Evolutionary conservation across 2,329 filamentous ascomycete genomes (phyloP).

Genomic region (Nigrospora osmanthi): DNA sequence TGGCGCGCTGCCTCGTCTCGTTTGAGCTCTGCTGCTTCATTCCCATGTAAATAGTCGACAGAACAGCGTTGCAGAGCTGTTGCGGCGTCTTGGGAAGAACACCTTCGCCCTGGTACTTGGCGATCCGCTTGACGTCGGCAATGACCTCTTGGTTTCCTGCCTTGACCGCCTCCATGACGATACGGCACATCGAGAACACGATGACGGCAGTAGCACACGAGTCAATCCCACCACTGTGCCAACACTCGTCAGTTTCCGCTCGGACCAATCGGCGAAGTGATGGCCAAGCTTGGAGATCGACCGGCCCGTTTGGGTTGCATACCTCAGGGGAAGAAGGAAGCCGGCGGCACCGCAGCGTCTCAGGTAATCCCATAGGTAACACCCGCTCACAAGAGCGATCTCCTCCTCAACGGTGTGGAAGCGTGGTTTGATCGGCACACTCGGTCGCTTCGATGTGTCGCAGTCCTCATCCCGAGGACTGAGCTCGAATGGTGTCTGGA

Average conservation of each 20-base stretch:
- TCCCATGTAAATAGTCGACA: slow-evolving; percentile 57
- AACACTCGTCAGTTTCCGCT: background rate
- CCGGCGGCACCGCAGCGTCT: slow-evolving; percentile 40
- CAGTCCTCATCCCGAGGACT: slow-evolving; percentile 30
- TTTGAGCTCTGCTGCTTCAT: slow-evolving; percentile 57
- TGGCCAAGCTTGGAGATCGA: background rate
- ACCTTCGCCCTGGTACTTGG: slow-evolving; percentile 15
- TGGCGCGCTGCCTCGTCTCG: slow-evolving; percentile 61
- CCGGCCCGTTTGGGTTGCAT: slow-evolving; percentile 20
- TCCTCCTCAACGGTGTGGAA: slow-evolving; percentile 59
- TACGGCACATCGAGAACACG: slow-evolving; percentile 41
- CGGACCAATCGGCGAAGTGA: background rate
- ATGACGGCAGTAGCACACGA: slow-evolving; percentile 44
- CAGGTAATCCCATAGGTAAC: slow-evolving; percentile 61
- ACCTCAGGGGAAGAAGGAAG: slow-evolving; percentile 44
- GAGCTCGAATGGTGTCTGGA: slow-evolving; percentile 27
- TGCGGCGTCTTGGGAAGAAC: slow-evolving; percentile 45
- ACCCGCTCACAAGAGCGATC: slow-evolving; percentile 56
- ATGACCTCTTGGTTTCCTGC: slow-evolving; percentile 29
- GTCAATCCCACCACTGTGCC: slow-evolving; percentile 41
- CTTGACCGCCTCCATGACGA: slow-evolving; percentile 45
- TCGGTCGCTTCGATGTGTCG: slow-evolving; percentile 28
- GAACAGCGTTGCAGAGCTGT: slow-evolving; percentile 43
- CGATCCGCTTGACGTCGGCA: slow-evolving; percentile 27
- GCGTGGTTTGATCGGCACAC: slow-evolving; percentile 34